Evolutionary conservation across 2,329 filamentous ascomycete genomes (phyloP).

Genomic region (Pyrenochaeta sp.): DNA sequence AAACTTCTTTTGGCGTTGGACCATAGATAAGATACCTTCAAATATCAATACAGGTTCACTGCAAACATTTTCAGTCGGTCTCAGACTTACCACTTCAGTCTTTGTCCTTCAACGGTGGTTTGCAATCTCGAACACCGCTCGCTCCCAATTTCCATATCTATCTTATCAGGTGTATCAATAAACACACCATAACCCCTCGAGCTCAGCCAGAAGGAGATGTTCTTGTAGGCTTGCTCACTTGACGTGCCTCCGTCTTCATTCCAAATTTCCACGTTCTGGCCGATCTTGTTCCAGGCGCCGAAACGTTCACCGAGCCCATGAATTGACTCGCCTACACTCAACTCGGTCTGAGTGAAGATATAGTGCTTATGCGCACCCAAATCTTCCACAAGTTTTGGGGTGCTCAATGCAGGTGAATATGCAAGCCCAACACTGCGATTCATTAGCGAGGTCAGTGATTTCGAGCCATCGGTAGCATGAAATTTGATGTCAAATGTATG

Average conservation of each 20-base stretch:
- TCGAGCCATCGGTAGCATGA: conserved; percentile 59
- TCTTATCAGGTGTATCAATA: conserved; percentile 73
- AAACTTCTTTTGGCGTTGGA: conserved; percentile 73
- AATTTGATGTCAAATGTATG: conserved; percentile 66
- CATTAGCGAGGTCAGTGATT: conserved; percentile 63
- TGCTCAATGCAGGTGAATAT: conserved; percentile 63
- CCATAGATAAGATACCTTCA: conserved; percentile 73
- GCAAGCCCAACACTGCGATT: conserved; percentile 66
- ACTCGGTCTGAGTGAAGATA: conserved; percentile 57
- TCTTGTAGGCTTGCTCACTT: conserved; percentile 77
- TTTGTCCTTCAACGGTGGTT: conserved; percentile 72
- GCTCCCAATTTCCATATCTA: conserved; percentile 77
- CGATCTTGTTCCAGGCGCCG: conserved; percentile 78
- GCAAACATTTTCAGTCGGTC: neutral
- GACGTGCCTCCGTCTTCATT: conserved; percentile 70
- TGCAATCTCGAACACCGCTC: conserved; percentile 77
- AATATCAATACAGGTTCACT: neutral
- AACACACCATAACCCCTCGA: conserved; percentile 80
- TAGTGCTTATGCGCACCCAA: conserved; percentile 56
- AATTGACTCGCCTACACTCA: conserved; percentile 68
- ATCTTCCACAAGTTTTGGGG: conserved; percentile 63
- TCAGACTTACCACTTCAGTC: conserved; percentile 66
- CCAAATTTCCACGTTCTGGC: conserved; percentile 73
- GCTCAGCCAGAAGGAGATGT: conserved; percentile 74
- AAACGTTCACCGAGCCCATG: conserved; percentile 81